Percentiles rank a stretch among this genome's conserved stretches.
Evolutionary conservation across 352 stramenopile genomes (phyloP).

Genomic region (Pythium guiyangense): DNA sequence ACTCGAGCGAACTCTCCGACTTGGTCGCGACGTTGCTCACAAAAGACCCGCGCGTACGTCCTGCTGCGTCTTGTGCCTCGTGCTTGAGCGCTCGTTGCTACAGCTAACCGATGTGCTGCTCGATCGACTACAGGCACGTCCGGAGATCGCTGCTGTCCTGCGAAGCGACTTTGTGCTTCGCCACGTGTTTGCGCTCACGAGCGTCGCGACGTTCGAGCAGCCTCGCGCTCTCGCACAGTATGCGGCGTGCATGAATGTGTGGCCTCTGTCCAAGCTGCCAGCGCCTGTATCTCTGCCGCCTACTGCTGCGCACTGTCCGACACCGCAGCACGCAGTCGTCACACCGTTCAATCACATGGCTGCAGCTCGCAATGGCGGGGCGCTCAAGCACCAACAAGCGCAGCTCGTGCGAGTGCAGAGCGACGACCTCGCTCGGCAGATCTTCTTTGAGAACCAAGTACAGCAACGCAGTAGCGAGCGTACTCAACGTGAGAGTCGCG

Average conservation of each 20-base stretch:
- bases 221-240: constrained; percentile 18
- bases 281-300: not conserved
- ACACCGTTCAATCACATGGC: too few relatives aligned
- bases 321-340: not conserved
- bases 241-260: not conserved
- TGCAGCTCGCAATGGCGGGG: not conserved
- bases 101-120: not conserved
- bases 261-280: not conserved
- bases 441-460: constrained; percentile 72
- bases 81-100: not conserved
- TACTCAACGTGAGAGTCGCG: not conserved
- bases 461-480: not conserved
- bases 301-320: not conserved
- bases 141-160: constrained; percentile 19
- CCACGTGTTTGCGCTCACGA: constrained; percentile 26
- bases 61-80: not conserved
- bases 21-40: constrained; percentile 31
- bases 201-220: constrained; percentile 26
- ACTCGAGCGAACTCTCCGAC: constrained; percentile 23
- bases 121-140: constrained; percentile 16
- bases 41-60: constrained; percentile 36
- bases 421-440: constrained; percentile 21
- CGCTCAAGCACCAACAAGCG: not conserved
- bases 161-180: constrained; percentile 20
- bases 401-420: not conserved